These are phyloP conservation scores for Nannochloropsis gaditana DNA, from an alignment of 108 stramenopile genomes.

Conservation along the genomic window DNA sequence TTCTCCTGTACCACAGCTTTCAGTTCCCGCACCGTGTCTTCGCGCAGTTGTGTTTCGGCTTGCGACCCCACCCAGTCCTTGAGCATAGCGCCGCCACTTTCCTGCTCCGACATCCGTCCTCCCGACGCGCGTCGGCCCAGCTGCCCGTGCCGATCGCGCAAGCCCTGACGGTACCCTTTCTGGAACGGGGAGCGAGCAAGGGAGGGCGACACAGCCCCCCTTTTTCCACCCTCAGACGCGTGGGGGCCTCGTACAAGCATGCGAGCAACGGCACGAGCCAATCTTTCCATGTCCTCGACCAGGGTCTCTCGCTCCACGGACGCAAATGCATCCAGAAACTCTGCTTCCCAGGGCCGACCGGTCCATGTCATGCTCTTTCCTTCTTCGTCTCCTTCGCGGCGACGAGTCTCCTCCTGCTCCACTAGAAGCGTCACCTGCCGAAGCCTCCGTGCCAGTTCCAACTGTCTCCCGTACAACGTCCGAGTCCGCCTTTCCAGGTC, in stretches of 20 bases:
- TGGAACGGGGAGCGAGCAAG: neutral
- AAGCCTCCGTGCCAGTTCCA: neutral
- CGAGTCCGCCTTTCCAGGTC: constrained; percentile 1
- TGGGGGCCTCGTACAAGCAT: neutral
- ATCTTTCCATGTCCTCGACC: neutral
- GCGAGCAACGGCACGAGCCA: neutral
- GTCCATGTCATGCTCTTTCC: neutral
- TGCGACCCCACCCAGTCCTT: constrained; percentile 1
- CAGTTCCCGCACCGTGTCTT: constrained; percentile 1
- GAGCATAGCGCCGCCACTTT: neutral
- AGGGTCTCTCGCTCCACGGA: neutral
- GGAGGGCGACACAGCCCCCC: neutral
- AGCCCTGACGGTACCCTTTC: constrained; percentile 8
- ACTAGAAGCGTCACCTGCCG: neutral
- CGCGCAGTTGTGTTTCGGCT: neutral
- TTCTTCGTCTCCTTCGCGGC: neutral
- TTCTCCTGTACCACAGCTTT: neutral
- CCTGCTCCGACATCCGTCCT: neutral
- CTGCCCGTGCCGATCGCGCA: neutral
- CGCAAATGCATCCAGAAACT: neutral
- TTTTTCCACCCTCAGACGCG: neutral
- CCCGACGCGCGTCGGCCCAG: neutral
- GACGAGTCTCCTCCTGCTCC: neutral
- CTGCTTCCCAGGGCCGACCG: neutral
- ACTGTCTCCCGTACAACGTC: constrained; percentile 8